phyloP scores from a whole-genome alignment of 1,284 basidiomycete species.

The Trametes versicolor region DNA sequence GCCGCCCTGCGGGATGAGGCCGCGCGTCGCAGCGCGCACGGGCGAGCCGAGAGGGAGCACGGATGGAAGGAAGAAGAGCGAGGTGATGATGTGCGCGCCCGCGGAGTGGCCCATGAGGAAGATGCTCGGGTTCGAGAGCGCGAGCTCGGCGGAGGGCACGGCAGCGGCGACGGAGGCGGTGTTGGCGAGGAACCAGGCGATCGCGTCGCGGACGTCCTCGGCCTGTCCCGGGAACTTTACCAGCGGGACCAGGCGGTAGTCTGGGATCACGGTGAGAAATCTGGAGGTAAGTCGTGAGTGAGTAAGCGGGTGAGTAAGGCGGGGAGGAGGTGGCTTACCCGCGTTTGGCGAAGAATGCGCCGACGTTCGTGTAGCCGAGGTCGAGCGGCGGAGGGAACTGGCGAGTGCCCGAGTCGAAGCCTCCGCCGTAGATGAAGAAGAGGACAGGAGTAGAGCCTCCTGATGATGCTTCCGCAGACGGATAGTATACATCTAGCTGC shows the following conservation, averaged over 20 bases:
- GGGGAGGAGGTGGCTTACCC: conserved; percentile 44
- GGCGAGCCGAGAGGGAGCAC: conserved; percentile 46
- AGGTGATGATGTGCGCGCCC: conserved; percentile 59
- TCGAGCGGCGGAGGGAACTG: conserved; percentile 55
- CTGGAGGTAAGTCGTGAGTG: conserved; percentile 19
- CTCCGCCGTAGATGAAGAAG: conserved; percentile 73
- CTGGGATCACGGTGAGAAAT: conserved; percentile 66
- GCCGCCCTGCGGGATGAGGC: conserved; percentile 56
- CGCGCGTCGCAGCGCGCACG: conserved; percentile 52
- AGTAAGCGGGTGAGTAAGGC: not conserved
- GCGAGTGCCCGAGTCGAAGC: conserved; percentile 61
- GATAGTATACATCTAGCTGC: conserved; percentile 69
- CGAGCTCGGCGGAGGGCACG: conserved; percentile 10
- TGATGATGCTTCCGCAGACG: conserved; percentile 41
- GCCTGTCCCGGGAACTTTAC: conserved; percentile 60
- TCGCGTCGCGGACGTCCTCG: conserved; percentile 65
- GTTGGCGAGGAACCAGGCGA: conserved; percentile 60
- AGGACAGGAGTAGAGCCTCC: conserved; percentile 57
- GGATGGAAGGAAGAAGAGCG: conserved; percentile 54
- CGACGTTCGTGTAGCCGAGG: conserved; percentile 63
- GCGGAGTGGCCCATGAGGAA: conserved; percentile 68
- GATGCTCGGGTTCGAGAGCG: conserved; percentile 44
- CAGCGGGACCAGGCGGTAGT: conserved; percentile 69
- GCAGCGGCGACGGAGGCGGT: conserved; percentile 25
- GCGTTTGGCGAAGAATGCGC: conserved; percentile 65